Conservation (phyloP, 2,329 filamentous ascomycete genomes). For the Macrophomina tecta region DNA sequence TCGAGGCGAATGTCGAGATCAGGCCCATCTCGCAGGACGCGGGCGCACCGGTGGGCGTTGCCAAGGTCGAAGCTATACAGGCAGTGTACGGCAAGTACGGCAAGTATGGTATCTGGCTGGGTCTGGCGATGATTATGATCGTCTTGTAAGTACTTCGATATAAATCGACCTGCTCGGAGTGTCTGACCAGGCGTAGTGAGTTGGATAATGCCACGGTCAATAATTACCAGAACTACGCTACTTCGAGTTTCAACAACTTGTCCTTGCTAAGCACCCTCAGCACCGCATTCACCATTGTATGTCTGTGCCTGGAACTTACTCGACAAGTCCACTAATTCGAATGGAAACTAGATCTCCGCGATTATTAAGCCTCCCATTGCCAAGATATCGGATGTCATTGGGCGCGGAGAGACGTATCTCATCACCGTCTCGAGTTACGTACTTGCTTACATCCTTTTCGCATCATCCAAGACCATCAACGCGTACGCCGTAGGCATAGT, state of each 20-base stretch:
- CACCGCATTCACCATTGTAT: conserved; percentile 44
- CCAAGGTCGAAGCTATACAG: conserved; percentile 39
- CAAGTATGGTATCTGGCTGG: conserved; percentile 32
- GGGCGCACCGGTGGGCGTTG: conserved; percentile 32
- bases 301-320: background rate
- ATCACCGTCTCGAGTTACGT: conserved; percentile 44
- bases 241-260: conserved; percentile 47
- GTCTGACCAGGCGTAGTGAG: conserved; percentile 34
- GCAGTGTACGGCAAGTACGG: conserved; percentile 40
- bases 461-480: conserved; percentile 43
- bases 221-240: conserved; percentile 50
- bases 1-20: conserved; percentile 9
- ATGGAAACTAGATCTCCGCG: conserved; percentile 37
- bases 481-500: conserved; percentile 45
- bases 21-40: conserved; percentile 4
- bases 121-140: conserved; percentile 30
- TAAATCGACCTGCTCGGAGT: background rate
- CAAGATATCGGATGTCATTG: conserved; percentile 52
- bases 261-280: conserved; percentile 44
- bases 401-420: conserved; percentile 48
- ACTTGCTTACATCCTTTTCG: conserved; percentile 47
- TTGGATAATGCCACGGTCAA: conserved; percentile 46
- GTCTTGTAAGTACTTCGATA: conserved; percentile 28
- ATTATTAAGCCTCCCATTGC: conserved; percentile 51
- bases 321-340: background rate